Conservation (phyloP, 495 filamentous ascomycete genomes). For the Neurospora pannonica region DNA sequence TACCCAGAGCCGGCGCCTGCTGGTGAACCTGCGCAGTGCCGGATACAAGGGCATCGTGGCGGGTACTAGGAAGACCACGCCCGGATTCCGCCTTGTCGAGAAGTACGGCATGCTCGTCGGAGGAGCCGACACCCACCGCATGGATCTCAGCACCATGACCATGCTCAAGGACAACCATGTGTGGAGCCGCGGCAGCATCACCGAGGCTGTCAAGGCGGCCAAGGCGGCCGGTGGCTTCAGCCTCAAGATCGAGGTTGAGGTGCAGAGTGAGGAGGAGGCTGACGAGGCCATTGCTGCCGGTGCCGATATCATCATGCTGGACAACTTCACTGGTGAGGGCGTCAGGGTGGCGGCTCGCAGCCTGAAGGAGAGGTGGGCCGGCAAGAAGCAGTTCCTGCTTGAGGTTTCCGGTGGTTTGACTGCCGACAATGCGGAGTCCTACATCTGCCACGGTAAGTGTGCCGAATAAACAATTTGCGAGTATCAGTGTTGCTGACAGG, state of each 20-base stretch:
- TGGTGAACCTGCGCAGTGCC: conserved; percentile 41
- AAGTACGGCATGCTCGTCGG: conserved; percentile 96
- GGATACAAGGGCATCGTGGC: conserved; percentile 82
- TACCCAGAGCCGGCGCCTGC: conserved; percentile 48
- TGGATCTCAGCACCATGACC: conserved; percentile 87
- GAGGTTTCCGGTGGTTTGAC: conserved; percentile 91
- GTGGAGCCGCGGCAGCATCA: conserved; percentile 79
- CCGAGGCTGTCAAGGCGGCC: conserved; percentile 70
- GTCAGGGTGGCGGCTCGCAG: conserved; percentile 59
- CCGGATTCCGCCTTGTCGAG: conserved; percentile 89
- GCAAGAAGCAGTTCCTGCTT: conserved; percentile 59
- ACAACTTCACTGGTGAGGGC: conserved; percentile 78
- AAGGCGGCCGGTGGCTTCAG: conserved; percentile 79
- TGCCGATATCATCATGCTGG: conserved; percentile 93
- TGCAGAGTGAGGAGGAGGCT: conserved; percentile 75
- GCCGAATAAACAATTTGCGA: not conserved
- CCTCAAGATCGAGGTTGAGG: conserved; percentile 94
- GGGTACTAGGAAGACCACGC: conserved; percentile 93
- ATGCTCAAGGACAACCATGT: conserved; percentile 99
- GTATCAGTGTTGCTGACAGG: conserved; percentile 6
- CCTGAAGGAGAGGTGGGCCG: conserved; percentile 68
- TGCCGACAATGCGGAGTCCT: conserved; percentile 68
- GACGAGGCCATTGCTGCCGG: conserved; percentile 84
- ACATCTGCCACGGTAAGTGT: conserved; percentile 61
- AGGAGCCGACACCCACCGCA: conserved; percentile 81